Evolutionary conservation across 164 flowering plant species (phyloP).

Genomic region (Tetrastigma voinierianum): DNA sequence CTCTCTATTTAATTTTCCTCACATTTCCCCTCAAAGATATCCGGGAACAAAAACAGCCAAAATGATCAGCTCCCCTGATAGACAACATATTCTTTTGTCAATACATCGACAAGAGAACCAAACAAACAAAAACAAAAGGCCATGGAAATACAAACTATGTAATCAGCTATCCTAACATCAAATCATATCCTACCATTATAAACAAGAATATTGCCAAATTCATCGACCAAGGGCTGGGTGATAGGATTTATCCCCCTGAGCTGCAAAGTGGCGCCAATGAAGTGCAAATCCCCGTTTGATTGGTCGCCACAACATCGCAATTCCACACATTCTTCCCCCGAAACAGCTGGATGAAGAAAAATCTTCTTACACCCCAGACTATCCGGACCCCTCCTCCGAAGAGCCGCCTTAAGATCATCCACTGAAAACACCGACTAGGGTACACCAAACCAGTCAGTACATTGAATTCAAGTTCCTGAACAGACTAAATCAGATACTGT

Average conservation of each 20-base stretch:
- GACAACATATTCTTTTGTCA: too few relatives aligned
- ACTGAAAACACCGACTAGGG: conserved; percentile 35
- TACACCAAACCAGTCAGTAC: conserved; percentile 9
- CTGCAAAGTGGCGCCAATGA: conserved; percentile 86
- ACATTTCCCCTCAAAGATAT: too few relatives aligned
- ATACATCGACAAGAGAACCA: neutral
- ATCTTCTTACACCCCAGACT: conserved; percentile 62
- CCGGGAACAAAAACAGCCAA: too few relatives aligned
- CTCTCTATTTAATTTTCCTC: too few relatives aligned
- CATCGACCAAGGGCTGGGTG: conserved; percentile 73
- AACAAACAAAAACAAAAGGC: neutral
- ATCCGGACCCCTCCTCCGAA: conserved; percentile 88
- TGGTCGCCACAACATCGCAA: conserved; percentile 9
- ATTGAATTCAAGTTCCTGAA: neutral
- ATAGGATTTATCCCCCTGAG: conserved; percentile 70
- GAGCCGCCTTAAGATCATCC: conserved; percentile 57
- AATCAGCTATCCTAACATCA: too few relatives aligned
- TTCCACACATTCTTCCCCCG: conserved; percentile 1
- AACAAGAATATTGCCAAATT: conserved; percentile 64
- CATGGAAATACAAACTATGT: neutral
- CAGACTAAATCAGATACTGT: neutral
- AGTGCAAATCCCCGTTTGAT: conserved; percentile 44
- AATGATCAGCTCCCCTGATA: too few relatives aligned
- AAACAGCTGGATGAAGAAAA: conserved; percentile 21
- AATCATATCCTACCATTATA: conserved; percentile 59